A percentile compares a stretch with the other conserved stretches of the same genome.
These are phyloP conservation scores for Pistacia atlantica DNA, from an alignment of 345 rosid genomes.

Conservation along the genomic window DNA sequence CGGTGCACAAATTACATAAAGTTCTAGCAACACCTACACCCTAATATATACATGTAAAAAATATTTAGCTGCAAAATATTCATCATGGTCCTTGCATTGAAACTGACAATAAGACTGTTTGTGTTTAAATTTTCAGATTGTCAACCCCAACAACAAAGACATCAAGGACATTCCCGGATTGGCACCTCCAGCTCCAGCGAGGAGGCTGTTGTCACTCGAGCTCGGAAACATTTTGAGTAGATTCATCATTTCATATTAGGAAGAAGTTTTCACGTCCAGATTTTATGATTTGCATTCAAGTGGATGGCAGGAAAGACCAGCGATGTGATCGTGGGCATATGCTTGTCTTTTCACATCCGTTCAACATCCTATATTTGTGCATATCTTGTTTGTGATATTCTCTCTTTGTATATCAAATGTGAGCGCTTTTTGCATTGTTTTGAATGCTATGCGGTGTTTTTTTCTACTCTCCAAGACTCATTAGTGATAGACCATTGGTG, in stretches of 20 bases:
- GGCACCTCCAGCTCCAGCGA: conserved; percentile 95
- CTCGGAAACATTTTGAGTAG: conserved; percentile 33
- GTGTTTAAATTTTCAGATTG: conserved; percentile 56
- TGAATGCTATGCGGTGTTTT: conserved; percentile 11
- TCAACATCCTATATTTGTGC: conserved; percentile 32
- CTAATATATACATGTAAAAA: no score
- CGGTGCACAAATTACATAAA: neutral
- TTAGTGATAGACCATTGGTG: neutral
- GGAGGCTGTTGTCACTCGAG: conserved; percentile 70
- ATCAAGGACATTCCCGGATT: conserved; percentile 97
- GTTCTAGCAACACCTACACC: neutral
- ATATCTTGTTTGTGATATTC: conserved; percentile 32
- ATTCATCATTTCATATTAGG: conserved; percentile 11
- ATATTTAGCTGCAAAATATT: neutral
- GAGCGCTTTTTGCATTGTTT: conserved; percentile 26
- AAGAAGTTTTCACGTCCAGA: conserved; percentile 7
- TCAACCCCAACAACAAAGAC: conserved; percentile 84
- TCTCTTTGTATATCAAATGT: conserved; percentile 41
- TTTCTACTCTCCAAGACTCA: conserved; percentile 1
- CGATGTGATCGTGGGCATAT: conserved; percentile 15
- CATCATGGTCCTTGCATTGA: neutral
- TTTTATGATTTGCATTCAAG: conserved; percentile 3
- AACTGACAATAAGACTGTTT: conserved; percentile 3
- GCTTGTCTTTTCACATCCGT: neutral
- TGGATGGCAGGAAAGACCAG: conserved; percentile 16